A percentile compares a stretch with the other conserved stretches of the same genome.
phyloP scores from a whole-genome alignment of 2,329 filamentous ascomycete genomes.

The Elsinoe batatas region DNA sequence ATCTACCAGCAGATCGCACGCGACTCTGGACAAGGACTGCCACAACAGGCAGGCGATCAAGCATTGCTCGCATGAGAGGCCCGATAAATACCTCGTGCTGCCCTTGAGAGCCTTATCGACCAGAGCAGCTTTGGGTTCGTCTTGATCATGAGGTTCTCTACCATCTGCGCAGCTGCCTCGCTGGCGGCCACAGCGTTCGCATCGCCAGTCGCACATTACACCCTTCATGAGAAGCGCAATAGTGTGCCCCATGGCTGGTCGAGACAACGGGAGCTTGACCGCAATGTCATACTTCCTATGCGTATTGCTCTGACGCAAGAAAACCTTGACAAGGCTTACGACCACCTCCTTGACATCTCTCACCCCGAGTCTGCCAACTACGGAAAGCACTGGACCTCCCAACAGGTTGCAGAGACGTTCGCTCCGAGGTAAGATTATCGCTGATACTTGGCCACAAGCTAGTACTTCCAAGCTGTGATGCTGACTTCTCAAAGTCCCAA shows the following conservation, averaged over 20 bases:
- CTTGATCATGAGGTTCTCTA: constrained; percentile 20
- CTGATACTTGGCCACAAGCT: neutral
- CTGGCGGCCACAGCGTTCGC: constrained; percentile 18
- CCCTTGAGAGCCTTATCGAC: neutral
- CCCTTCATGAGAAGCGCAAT: constrained; percentile 26
- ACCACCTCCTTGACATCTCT: constrained; percentile 31
- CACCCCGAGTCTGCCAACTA: constrained; percentile 34
- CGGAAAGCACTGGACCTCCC: constrained; percentile 34
- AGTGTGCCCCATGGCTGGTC: constrained; percentile 23
- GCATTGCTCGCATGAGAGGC: neutral
- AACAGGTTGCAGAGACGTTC: constrained; percentile 36
- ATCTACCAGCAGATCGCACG: neutral
- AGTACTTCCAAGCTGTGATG: neutral
- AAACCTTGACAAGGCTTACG: constrained; percentile 25
- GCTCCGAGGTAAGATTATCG: constrained; percentile 25
- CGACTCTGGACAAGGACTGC: neutral
- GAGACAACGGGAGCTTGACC: constrained; percentile 21
- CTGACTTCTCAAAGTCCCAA: constrained; percentile 25
- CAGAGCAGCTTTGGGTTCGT: neutral
- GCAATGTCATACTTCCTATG: constrained; percentile 25
- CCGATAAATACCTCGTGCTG: neutral
- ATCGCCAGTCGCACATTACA: constrained; percentile 19
- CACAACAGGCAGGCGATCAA: neutral
- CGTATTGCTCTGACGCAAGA: constrained; percentile 27
- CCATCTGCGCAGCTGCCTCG: constrained; percentile 16